These are phyloP conservation scores for Sextonia rubra DNA, from an alignment of 164 flowering plant genomes.

Conservation along the genomic window DNA sequence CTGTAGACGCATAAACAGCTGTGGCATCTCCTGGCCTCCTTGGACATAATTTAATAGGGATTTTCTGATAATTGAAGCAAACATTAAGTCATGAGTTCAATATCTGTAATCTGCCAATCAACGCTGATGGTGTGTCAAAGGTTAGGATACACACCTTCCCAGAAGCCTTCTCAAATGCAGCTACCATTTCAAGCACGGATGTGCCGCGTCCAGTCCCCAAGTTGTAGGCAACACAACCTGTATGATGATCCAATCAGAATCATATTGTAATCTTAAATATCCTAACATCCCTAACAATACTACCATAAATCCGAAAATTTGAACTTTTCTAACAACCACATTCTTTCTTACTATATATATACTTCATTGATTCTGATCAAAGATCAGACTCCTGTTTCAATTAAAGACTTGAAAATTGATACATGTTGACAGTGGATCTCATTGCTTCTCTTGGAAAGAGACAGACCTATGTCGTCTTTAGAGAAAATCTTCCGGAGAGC, in stretches of 20 bases:
- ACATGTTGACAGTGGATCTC: not conserved
- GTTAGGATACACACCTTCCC: constrained; percentile 44
- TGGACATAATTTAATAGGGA: constrained; percentile 66
- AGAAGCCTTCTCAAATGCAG: constrained; percentile 73
- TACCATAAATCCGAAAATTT: too few species aligned
- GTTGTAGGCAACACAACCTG: constrained; percentile 72
- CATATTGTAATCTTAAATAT: too few species aligned
- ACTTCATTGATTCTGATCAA: too few species aligned
- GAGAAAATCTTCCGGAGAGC: constrained; percentile 63
- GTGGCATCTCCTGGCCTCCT: constrained; percentile 96
- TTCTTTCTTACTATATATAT: too few species aligned
- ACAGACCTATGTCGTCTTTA: constrained; percentile 50
- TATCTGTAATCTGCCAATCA: not conserved
- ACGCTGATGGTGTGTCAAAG: not conserved
- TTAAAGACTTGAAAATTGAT: not conserved
- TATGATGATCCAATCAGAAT: too few species aligned
- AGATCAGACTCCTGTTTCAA: not conserved
- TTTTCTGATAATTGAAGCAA: constrained; percentile 36
- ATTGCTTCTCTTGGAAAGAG: not conserved
- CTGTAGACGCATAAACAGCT: constrained; percentile 82
- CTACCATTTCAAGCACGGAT: constrained; percentile 75
- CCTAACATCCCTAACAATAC: too few species aligned
- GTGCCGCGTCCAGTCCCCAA: constrained; percentile 74
- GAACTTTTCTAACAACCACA: too few species aligned
- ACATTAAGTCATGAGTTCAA: not conserved